Percentiles rank a stretch among this genome's conserved stretches.
These are phyloP conservation scores for Annulohypoxylon stygium DNA, from an alignment of 495 filamentous ascomycete genomes.

Conservation along the genomic window DNA sequence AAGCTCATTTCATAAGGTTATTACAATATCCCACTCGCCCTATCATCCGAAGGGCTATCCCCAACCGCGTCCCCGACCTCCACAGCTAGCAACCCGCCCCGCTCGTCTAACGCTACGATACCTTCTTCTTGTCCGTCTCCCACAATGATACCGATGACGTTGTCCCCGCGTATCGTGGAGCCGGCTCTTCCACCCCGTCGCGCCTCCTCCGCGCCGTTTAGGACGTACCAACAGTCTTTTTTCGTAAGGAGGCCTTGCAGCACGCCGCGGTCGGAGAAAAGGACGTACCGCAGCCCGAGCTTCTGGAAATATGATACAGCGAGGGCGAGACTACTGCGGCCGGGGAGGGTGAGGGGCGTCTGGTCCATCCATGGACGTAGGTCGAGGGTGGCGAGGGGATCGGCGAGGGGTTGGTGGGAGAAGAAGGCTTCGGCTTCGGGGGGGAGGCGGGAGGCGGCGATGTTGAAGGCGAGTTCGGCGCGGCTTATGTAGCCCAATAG, in stretches of 20 bases:
- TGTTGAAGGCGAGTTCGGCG: constrained; percentile 85
- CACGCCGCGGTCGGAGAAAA: constrained; percentile 85
- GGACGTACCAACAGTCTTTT: constrained; percentile 96
- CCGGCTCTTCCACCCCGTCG: constrained; percentile 33
- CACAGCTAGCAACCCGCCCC: constrained; percentile 21
- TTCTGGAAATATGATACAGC: constrained; percentile 93
- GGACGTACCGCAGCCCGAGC: constrained; percentile 88
- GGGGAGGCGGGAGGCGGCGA: constrained; percentile 71
- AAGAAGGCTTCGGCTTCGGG: constrained; percentile 86
- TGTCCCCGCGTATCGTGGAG: constrained; percentile 1
- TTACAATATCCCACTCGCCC: constrained; percentile 47
- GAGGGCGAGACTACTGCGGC: constrained; percentile 78
- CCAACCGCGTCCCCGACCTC: neutral
- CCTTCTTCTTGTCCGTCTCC: constrained; percentile 18
- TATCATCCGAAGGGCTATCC: constrained; percentile 38
- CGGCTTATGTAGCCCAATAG: constrained; percentile 95
- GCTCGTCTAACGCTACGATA: constrained; percentile 5
- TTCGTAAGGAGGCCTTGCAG: constrained; percentile 92
- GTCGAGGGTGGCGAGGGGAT: constrained; percentile 83
- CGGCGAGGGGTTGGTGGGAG: constrained; percentile 82
- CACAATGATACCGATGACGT: neutral
- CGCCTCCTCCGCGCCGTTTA: constrained; percentile 82
- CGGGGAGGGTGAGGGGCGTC: constrained; percentile 90
- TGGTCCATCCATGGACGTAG: constrained; percentile 98
- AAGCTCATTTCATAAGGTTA: neutral